Evolutionary conservation across 805 yeast genomes (phyloP).

Genomic region (Metschnikowia lochheadii): DNA sequence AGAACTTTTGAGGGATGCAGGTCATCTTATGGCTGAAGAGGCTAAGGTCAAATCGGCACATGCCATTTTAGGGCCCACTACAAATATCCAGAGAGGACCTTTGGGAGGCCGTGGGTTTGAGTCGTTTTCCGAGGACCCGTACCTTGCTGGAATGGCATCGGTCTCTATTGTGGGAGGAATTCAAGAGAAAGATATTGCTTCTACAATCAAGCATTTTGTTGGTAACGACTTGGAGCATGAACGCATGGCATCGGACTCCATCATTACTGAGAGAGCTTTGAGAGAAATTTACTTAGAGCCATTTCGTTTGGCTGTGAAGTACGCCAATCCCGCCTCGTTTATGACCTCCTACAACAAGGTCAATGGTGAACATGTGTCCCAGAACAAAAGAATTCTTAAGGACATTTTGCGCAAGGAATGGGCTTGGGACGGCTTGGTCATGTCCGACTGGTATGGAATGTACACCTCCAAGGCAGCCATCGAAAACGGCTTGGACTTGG

Average conservation of each 20-base stretch:
- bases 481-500: conserved; percentile 30
- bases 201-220: conserved; percentile 32
- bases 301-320: conserved; percentile 29
- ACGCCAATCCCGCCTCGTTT: conserved; percentile 26
- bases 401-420: conserved; percentile 28
- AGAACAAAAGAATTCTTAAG: conserved; percentile 20
- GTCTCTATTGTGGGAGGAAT: conserved; percentile 27
- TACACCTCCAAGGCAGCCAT: conserved; percentile 26
- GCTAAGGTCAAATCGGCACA: conserved; percentile 30
- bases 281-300: conserved; percentile 34
- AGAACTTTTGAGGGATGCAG: conserved; percentile 24
- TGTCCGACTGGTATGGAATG: conserved; percentile 34
- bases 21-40: conserved; percentile 30
- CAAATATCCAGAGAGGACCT: conserved; percentile 32
- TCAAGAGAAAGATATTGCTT: conserved; percentile 26
- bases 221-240: conserved; percentile 33
- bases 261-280: conserved; percentile 28
- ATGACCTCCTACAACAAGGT: conserved; percentile 33
- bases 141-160: conserved; percentile 27
- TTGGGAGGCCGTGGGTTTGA: conserved; percentile 35
- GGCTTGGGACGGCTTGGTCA: conserved; percentile 31
- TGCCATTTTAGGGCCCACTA: conserved; percentile 30
- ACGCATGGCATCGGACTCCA: conserved; percentile 26
- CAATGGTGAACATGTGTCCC: conserved; percentile 30
- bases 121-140: conserved; percentile 32